Conservation (phyloP, 2,329 filamentous ascomycete genomes). For the Metarhizium anisopliae region DNA sequence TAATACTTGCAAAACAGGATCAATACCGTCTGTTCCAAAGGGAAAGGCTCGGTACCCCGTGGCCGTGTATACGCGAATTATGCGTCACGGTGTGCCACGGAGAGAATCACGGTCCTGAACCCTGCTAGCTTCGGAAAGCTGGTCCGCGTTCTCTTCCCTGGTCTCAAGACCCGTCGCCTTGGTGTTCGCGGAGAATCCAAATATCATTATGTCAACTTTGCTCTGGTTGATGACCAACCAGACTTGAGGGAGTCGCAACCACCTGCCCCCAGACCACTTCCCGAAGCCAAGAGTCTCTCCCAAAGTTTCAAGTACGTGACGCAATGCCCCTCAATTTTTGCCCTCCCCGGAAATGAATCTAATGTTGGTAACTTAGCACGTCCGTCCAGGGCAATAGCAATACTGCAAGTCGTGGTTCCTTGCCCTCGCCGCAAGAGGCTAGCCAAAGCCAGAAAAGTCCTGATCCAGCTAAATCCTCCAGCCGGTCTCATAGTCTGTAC, state of each 20-base stretch:
- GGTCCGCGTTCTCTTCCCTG: slow-evolving; percentile 90
- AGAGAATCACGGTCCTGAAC: slow-evolving; percentile 90
- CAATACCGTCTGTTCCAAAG: slow-evolving; percentile 60
- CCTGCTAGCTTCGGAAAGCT: slow-evolving; percentile 97
- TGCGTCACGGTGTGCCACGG: slow-evolving; percentile 82
- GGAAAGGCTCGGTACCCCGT: slow-evolving; percentile 79
- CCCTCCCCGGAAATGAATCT: background rate
- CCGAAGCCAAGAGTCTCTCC: slow-evolving; percentile 36
- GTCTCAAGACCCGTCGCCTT: slow-evolving; percentile 82
- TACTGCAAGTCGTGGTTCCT: slow-evolving; percentile 15
- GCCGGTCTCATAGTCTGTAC: slow-evolving; percentile 41
- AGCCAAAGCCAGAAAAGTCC: slow-evolving; percentile 11
- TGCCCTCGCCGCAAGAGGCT: slow-evolving; percentile 21
- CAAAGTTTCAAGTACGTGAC: slow-evolving; percentile 41
- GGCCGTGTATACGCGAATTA: slow-evolving; percentile 95
- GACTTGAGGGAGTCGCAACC: slow-evolving; percentile 36
- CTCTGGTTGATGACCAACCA: slow-evolving; percentile 46
- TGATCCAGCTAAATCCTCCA: slow-evolving; percentile 8
- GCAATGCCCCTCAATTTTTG: background rate
- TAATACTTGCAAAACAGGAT: slow-evolving; percentile 43
- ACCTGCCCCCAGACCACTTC: slow-evolving; percentile 38
- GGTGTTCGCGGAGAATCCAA: slow-evolving; percentile 96
- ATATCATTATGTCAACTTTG: slow-evolving; percentile 81
- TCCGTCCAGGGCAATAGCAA: slow-evolving; percentile 15
- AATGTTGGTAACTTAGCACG: slow-evolving; percentile 21